Conservation (phyloP, 495 filamentous ascomycete species). For the Sporormia fimetaria region DNA sequence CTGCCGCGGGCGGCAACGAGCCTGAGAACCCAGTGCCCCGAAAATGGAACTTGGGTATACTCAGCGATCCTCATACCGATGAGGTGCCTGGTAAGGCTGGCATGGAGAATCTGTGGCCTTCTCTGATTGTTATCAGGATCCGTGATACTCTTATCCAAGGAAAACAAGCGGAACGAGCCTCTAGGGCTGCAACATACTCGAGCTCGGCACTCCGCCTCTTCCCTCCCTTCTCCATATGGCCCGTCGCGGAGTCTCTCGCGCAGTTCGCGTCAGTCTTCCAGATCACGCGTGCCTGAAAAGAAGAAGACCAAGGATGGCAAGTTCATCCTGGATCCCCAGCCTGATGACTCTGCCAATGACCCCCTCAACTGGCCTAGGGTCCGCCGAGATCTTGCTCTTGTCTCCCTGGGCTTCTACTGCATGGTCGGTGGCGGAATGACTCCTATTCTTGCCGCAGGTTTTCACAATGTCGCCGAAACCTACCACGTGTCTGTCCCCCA, state of each 20-base stretch:
- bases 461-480: conserved; percentile 62
- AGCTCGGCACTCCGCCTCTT: conserved; percentile 65
- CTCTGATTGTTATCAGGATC: conserved; percentile 56
- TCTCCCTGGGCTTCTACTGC: conserved; percentile 83
- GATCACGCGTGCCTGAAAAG: conserved; percentile 36
- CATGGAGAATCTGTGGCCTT: no score
- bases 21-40: no score
- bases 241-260: conserved; percentile 28
- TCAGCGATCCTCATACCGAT: conserved; percentile 72
- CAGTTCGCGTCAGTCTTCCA: conserved; percentile 12
- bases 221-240: conserved; percentile 50
- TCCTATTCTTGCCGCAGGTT: conserved; percentile 80
- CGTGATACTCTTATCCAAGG: conserved; percentile 59
- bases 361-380: conserved; percentile 85
- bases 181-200: conserved; percentile 66
- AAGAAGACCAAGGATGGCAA: conserved; percentile 74
- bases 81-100: conserved; percentile 93
- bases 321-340: conserved; percentile 85
- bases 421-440: conserved; percentile 92
- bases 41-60: conserved; percentile 69
- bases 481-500: conserved; percentile 59
- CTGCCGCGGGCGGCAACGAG: no score
- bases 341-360: conserved; percentile 82
- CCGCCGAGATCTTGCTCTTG: conserved; percentile 68
- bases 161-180: conserved; percentile 63